Percentiles rank a stretch among this genome's conserved stretches.
These are phyloP conservation scores for Aspergillus leporis DNA, from an alignment of 495 filamentous ascomycete genomes.

Conservation along the genomic window DNA sequence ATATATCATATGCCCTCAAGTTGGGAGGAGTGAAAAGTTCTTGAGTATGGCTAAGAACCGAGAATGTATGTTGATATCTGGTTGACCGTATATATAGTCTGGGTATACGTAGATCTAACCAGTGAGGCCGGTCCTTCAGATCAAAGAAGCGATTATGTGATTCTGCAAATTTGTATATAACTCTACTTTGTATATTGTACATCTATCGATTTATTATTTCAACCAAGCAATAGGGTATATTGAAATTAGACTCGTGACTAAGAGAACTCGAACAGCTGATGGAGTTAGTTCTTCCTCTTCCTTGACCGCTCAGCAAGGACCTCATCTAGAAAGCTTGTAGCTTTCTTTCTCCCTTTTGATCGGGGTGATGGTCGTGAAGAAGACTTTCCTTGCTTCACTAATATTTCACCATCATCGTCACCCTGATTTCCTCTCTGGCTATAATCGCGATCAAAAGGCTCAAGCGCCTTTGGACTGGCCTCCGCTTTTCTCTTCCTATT, in stretches of 20 bases:
- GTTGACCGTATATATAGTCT: not conserved
- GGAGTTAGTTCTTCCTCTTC: conserved; percentile 50
- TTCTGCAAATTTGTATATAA: not conserved
- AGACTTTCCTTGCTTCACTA: conserved; percentile 2
- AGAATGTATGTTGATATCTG: conserved; percentile 23
- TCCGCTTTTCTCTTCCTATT: conserved; percentile 27
- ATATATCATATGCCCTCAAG: conserved; percentile 41
- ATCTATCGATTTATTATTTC: conserved; percentile 1
- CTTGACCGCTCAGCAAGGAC: conserved; percentile 50
- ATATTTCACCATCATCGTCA: conserved; percentile 11
- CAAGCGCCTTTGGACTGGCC: conserved; percentile 5
- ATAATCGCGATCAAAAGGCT: conserved; percentile 1
- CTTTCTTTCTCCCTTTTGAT: conserved; percentile 37
- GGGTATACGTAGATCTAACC: not conserved
- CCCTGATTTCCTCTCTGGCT: conserved; percentile 2
- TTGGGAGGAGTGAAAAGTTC: conserved; percentile 25
- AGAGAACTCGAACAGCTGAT: conserved; percentile 20
- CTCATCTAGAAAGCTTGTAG: conserved; percentile 53
- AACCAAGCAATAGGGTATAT: conserved; percentile 21
- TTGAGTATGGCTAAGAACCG: conserved; percentile 16
- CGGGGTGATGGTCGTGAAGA: conserved; percentile 19
- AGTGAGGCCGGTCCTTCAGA: not conserved
- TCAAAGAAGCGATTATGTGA: not conserved
- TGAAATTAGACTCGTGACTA: not conserved
- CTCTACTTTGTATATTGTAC: conserved; percentile 6